Conservation (phyloP, 306 rosid genomes). For the Cucumis cinereus region DNA sequence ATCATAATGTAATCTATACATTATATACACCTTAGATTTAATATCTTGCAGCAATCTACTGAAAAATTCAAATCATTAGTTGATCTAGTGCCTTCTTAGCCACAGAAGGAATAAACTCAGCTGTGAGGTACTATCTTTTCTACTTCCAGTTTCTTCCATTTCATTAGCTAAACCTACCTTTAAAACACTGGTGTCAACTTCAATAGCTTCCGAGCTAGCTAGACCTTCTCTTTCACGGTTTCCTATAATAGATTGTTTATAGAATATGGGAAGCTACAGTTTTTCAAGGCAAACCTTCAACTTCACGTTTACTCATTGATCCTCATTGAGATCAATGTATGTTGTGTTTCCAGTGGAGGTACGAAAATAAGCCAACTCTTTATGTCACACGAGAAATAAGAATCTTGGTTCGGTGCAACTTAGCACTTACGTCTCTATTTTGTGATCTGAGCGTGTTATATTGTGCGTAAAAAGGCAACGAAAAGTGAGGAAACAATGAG, state of each 20-base stretch:
- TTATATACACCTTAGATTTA: slow-evolving; percentile 64
- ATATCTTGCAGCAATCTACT: slow-evolving; percentile 52
- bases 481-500: not conserved
- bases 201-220: slow-evolving; percentile 62
- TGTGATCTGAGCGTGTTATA: slow-evolving; percentile 55
- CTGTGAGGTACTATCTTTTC: not conserved
- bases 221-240: slow-evolving; percentile 65
- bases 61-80: slow-evolving; percentile 33
- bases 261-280: not conserved
- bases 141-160: not conserved
- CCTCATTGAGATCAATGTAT: slow-evolving; percentile 52
- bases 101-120: slow-evolving; percentile 22
- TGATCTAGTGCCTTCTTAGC: slow-evolving; percentile 68
- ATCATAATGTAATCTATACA: no score
- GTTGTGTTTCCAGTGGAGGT: slow-evolving; percentile 39
- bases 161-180: slow-evolving; percentile 30
- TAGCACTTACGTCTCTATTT: slow-evolving; percentile 57
- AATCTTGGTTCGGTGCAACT: slow-evolving; percentile 40
- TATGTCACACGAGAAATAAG: slow-evolving; percentile 52
- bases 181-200: slow-evolving; percentile 49
- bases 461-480: slow-evolving; percentile 5
- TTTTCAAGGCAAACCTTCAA: slow-evolving; percentile 40
- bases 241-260: slow-evolving; percentile 35
- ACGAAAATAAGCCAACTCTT: slow-evolving; percentile 46
- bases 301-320: slow-evolving; percentile 45